These are phyloP conservation scores for Ambrosia artemisiifolia DNA, from an alignment of 129 eudicot genomes.

Conservation along the genomic window DNA sequence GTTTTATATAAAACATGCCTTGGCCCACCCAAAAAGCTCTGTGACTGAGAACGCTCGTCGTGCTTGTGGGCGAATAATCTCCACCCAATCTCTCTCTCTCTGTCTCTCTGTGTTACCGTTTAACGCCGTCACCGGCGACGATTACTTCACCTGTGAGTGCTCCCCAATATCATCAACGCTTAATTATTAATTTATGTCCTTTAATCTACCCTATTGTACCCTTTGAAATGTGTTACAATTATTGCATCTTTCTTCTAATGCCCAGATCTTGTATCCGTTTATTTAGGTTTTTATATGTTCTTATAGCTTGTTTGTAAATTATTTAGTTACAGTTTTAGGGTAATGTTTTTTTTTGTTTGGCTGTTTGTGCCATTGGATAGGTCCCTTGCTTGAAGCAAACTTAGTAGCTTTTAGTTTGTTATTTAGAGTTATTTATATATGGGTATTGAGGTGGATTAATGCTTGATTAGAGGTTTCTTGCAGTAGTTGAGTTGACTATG, in stretches of 20 bases:
- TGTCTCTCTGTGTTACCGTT: conserved; percentile 17
- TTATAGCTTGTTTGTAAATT: background rate
- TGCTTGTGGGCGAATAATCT: conserved; percentile 8
- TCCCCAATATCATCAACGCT: background rate
- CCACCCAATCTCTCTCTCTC: background rate
- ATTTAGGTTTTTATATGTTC: background rate
- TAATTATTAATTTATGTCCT: background rate
- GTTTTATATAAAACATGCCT: background rate
- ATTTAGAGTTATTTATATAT: background rate
- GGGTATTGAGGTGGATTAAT: background rate
- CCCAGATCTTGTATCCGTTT: conserved; percentile 4
- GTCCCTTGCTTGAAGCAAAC: background rate
- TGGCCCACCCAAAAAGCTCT: background rate
- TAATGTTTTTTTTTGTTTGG: background rate
- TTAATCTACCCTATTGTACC: background rate
- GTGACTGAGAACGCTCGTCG: conserved; percentile 17
- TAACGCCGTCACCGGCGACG: conserved; percentile 18
- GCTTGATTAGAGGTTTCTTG: background rate
- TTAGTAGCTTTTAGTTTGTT: background rate
- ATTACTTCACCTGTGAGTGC: conserved; percentile 13
- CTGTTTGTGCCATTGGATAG: background rate
- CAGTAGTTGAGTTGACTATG: background rate
- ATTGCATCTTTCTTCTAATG: background rate
- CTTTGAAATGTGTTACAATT: background rate
- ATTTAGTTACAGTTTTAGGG: conserved; percentile 9